Evolutionary conservation across 2,329 filamentous ascomycete species (phyloP).

Genomic region (Fusarium concolor): DNA sequence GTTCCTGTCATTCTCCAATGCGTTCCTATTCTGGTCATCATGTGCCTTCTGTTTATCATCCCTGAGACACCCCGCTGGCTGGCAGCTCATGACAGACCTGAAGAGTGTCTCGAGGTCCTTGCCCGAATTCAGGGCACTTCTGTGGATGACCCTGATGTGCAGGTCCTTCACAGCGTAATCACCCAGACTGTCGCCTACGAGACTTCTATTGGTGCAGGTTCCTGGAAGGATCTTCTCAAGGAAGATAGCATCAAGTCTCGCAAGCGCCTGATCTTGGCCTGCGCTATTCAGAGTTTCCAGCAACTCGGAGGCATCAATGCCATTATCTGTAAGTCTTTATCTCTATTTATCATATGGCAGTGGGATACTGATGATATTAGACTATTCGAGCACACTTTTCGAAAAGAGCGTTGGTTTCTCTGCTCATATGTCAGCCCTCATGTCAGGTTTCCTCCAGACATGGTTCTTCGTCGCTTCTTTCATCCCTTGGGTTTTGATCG

Average conservation of each 20-base stretch:
- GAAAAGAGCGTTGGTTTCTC: conserved; percentile 57
- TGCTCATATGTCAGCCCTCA: conserved; percentile 59
- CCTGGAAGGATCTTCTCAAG: conserved; percentile 49
- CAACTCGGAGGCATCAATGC: conserved; percentile 63
- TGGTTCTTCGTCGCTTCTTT: conserved; percentile 56
- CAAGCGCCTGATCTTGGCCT: conserved; percentile 49
- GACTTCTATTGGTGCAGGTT: conserved; percentile 45
- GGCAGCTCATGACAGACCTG: conserved; percentile 52
- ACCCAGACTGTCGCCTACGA: conserved; percentile 50
- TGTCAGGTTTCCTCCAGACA: conserved; percentile 65
- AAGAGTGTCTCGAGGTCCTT: conserved; percentile 53
- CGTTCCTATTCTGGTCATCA: conserved; percentile 55
- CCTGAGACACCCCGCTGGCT: conserved; percentile 60
- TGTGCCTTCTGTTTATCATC: conserved; percentile 53
- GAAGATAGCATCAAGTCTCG: conserved; percentile 50
- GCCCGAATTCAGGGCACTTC: conserved; percentile 51
- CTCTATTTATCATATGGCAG: too few relatives aligned
- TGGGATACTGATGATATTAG: conserved; percentile 9
- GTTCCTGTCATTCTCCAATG: conserved; percentile 57
- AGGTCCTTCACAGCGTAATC: conserved; percentile 48
- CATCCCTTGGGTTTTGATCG: conserved; percentile 50
- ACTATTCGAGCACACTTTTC: conserved; percentile 61
- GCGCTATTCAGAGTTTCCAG: conserved; percentile 51
- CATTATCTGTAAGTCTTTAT: conserved; percentile 53
- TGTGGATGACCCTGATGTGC: conserved; percentile 39